Percentiles rank a stretch among this genome's conserved stretches.
phyloP scores from a whole-genome alignment of 2,329 filamentous ascomycete genomes.

The Phialophora tarda region DNA sequence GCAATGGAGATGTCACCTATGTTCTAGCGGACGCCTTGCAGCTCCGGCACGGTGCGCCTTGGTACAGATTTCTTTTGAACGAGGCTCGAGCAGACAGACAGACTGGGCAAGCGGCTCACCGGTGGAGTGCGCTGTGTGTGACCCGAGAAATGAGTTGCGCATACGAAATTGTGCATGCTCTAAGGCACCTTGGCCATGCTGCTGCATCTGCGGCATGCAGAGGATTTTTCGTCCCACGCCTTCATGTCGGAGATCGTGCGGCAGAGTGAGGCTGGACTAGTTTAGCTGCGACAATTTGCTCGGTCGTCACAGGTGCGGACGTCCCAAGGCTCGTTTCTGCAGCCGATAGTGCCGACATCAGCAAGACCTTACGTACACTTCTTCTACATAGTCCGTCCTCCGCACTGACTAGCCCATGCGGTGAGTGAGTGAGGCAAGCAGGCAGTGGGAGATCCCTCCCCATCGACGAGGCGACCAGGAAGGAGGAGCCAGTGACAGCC shows the following conservation, averaged over 20 bases:
- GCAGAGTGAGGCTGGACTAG: constrained; percentile 20
- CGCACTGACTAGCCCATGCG: not conserved
- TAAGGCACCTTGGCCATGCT: constrained; percentile 12
- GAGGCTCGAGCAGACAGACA: constrained; percentile 10
- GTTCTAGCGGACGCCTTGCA: constrained; percentile 21
- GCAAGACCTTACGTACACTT: not conserved
- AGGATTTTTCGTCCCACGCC: constrained; percentile 10
- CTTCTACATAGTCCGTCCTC: not conserved
- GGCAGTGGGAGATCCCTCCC: not conserved
- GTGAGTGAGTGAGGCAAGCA: constrained; percentile 3
- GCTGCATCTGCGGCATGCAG: constrained; percentile 14
- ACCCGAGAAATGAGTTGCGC: constrained; percentile 15
- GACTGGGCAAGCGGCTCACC: constrained; percentile 10
- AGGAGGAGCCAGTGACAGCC: not conserved
- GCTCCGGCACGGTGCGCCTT: constrained; percentile 3
- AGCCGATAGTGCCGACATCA: not conserved
- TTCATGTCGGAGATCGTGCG: constrained; percentile 5
- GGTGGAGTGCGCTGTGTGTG: constrained; percentile 5
- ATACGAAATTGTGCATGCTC: constrained; percentile 25
- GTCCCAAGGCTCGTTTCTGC: not conserved
- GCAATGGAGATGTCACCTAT: constrained; percentile 7
- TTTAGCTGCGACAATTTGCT: constrained; percentile 14
- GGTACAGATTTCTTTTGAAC: not conserved
- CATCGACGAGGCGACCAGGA: not conserved
- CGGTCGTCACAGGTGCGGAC: constrained; percentile 6